Evolutionary conservation across 352 stramenopile genomes (phyloP).

Genomic region (Phytophthora colocasiae): DNA sequence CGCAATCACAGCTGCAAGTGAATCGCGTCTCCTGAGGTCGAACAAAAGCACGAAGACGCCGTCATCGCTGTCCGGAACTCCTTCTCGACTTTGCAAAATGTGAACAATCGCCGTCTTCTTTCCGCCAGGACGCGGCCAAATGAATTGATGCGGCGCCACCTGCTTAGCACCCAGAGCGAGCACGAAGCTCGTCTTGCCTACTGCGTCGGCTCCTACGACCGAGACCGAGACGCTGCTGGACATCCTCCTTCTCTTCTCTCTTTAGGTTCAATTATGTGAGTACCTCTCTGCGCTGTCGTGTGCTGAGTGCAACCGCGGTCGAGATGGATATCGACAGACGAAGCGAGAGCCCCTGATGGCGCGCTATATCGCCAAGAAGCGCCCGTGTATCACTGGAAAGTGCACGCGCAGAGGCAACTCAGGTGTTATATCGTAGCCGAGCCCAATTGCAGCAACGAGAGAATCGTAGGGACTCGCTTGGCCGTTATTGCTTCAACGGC

Average conservation of each 20-base stretch:
- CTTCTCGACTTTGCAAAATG: slow-evolving; percentile 28
- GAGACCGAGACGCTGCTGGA: slow-evolving; percentile 40
- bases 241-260: slow-evolving; percentile 22
- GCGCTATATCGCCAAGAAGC: slow-evolving; percentile 11
- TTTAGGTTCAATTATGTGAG: slow-evolving; percentile 15
- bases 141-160: slow-evolving; percentile 11
- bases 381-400: not conserved
- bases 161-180: slow-evolving; percentile 51
- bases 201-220: slow-evolving; percentile 49
- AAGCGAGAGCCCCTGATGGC: slow-evolving; percentile 10
- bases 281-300: slow-evolving; percentile 14
- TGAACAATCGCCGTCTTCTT: slow-evolving; percentile 24
- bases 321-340: slow-evolving; percentile 22
- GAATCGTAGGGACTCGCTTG: not conserved
- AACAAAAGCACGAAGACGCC: slow-evolving; percentile 62
- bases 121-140: slow-evolving; percentile 26
- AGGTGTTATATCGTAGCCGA: slow-evolving; percentile 10
- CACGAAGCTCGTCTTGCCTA: slow-evolving; percentile 63
- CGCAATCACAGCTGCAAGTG: slow-evolving; percentile 46
- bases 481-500: slow-evolving; percentile 21
- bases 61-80: slow-evolving; percentile 15
- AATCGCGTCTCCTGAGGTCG: slow-evolving; percentile 50
- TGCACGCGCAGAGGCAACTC: not conserved
- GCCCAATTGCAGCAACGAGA: not conserved
- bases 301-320: slow-evolving; percentile 23